Base-by-base conservation (phyloP, 352 stramenopile species). In the Plasmopara viticola region DNA sequence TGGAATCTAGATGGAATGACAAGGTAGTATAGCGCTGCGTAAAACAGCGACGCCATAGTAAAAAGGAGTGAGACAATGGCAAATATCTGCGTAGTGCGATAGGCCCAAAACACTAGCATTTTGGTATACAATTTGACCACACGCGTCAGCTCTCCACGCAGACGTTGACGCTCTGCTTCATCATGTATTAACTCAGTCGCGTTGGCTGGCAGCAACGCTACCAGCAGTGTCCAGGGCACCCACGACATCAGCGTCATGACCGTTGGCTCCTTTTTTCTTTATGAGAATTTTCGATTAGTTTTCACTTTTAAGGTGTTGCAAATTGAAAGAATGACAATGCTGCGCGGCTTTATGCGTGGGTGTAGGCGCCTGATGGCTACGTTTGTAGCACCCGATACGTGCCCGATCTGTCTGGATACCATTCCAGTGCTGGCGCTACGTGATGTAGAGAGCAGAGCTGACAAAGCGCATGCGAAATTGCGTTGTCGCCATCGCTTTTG, bases 1-100 rank as follows among this genome's bases (percentile, higher is more conserved):
- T 89, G 78, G 44, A 86, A 76, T 17, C 80, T 68, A 46, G 78
- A 78, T 10, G 82, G 82, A 54, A 93, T 90, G 31, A 93, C 58
- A 17, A 88, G 42, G 54, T 83, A 86, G 72, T 93, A 93, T 9
- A 93, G 52, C 47, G 80, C 28, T 5, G 53, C 66, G 51, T 93
- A 93, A 40, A 93, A 58, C 44, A 86, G 28, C 3, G 79, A 75
- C 20, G 82, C 82, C 13, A 64, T 70, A 13, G 45, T 59, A 31
- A 93, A 67, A 18, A 93, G 66, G 20, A 76, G 38, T 4, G 64
- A 64, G 15, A 84, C 40, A 13, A 34, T 75, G 2, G 58, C 44
- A 28, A 63, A 55, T 15, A 78, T 59, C 53, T 84, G 58, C 44
- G 58, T 38, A n/a, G 64, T 53, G 8, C 74, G 75, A 28, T 83